Percentiles rank a stretch among this genome's conserved stretches.
phyloP scores from a whole-genome alignment of 169 alveolate genomes.

The Plasmodium knowlesi region DNA sequence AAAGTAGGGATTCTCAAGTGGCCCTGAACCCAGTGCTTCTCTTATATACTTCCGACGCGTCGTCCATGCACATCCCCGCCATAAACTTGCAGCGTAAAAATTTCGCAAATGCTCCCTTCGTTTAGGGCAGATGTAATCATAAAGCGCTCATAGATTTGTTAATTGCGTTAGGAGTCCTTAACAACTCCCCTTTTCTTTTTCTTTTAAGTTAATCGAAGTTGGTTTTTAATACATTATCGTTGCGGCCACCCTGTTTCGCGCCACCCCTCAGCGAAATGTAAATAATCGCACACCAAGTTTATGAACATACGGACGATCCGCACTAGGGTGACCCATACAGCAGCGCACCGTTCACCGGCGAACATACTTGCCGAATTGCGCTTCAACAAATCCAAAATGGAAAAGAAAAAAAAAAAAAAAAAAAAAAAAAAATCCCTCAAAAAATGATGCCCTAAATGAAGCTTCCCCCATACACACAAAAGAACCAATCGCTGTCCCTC shows the following conservation, averaged over 20 bases:
- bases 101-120: not conserved
- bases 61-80: not conserved
- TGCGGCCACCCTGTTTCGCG: not conserved
- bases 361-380: not conserved
- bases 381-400: not conserved
- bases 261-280: not conserved
- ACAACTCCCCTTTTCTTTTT: not conserved
- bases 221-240: not conserved
- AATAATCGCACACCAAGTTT: not conserved
- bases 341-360: not conserved
- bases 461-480: not conserved
- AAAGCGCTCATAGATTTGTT: not conserved
- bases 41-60: not conserved
- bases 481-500: not conserved
- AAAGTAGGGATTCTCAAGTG: not conserved
- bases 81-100: no score
- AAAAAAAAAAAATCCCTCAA: not conserved
- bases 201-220: not conserved
- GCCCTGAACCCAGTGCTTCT: not conserved
- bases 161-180: not conserved
- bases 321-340: not conserved
- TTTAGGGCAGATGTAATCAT: not conserved
- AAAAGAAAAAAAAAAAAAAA: no score
- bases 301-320: not conserved
- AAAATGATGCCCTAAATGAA: not conserved